phyloP scores from a whole-genome alignment of 2,329 filamentous ascomycete species.

The Verticillium alfalfae region DNA sequence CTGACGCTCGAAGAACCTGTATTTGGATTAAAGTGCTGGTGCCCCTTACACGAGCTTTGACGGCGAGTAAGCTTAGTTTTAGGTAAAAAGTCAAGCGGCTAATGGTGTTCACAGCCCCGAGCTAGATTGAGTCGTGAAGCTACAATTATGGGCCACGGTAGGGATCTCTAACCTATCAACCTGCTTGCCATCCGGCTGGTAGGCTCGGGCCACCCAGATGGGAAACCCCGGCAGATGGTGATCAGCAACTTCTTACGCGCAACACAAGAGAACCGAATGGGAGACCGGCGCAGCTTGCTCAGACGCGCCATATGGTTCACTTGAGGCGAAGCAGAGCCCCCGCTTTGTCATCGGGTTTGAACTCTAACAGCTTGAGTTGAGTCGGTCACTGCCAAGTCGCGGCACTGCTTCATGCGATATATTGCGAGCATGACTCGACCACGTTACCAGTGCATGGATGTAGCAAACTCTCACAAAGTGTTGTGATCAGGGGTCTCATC shows the following conservation, averaged over 20 bases:
- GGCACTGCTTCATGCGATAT: neutral
- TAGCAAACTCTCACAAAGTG: neutral
- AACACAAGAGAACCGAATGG: neutral
- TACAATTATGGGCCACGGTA: too few relatives aligned
- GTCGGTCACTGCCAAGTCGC: neutral
- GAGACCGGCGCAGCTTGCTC: neutral
- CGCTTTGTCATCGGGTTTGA: neutral
- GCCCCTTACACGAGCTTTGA: too few relatives aligned
- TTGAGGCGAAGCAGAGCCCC: neutral
- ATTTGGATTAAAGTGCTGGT: too few relatives aligned
- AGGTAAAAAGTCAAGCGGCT: too few relatives aligned
- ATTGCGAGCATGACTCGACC: neutral
- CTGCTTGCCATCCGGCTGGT: too few relatives aligned
- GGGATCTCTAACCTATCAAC: too few relatives aligned
- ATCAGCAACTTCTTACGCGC: neutral
- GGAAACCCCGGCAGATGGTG: neutral
- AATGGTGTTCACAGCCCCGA: too few relatives aligned
- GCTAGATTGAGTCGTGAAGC: too few relatives aligned
- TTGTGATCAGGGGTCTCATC: neutral
- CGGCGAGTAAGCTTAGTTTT: too few relatives aligned
- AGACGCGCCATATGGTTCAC: neutral
- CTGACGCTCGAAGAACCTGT: too few relatives aligned
- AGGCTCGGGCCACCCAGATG: neutral
- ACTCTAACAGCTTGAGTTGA: neutral
- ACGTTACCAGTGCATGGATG: neutral